phyloP scores from a whole-genome alignment of 495 filamentous ascomycete genomes.

The Penicillium simplicissimum region DNA sequence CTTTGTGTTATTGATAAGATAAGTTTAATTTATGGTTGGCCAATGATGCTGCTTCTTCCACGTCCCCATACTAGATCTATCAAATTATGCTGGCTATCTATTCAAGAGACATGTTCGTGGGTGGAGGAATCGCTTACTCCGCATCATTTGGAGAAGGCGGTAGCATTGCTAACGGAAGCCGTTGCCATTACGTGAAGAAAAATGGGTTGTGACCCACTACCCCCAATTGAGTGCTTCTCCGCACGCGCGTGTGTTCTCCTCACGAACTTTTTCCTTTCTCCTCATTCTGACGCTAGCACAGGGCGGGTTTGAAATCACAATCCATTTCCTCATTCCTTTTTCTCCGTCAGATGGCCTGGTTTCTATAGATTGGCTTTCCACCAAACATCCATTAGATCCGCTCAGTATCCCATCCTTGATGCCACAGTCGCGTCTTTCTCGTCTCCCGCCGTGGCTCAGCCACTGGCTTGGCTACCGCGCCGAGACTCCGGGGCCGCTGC shows the following conservation, averaged over 20 bases:
- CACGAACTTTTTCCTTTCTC: slow-evolving; percentile 15
- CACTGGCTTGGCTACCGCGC: slow-evolving; percentile 43
- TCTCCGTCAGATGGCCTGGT: background rate
- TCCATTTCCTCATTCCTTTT: slow-evolving; percentile 2
- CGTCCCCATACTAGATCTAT: background rate
- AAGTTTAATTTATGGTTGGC: background rate
- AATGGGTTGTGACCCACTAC: background rate
- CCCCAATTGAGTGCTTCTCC: slow-evolving; percentile 16
- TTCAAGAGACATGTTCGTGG: background rate
- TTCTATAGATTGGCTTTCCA: background rate
- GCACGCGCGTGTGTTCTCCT: slow-evolving; percentile 18
- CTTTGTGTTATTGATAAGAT: background rate
- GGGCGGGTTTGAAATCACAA: slow-evolving; percentile 1
- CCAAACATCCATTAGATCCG: background rate
- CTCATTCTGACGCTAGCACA: slow-evolving; percentile 15
- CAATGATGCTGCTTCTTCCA: background rate
- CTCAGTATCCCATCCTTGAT: background rate
- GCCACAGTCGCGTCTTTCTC: slow-evolving; percentile 28
- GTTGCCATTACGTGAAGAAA: slow-evolving; percentile 2
- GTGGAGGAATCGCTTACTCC: background rate
- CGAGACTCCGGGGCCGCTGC: slow-evolving; percentile 26
- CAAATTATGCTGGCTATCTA: background rate
- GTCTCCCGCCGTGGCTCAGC: slow-evolving; percentile 36
- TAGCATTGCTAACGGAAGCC: background rate
- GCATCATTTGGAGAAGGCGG: slow-evolving; percentile 1